phyloP scores from a whole-genome alignment of 2,329 filamentous ascomycete species.

The Raffaelea ambrosiae region DNA sequence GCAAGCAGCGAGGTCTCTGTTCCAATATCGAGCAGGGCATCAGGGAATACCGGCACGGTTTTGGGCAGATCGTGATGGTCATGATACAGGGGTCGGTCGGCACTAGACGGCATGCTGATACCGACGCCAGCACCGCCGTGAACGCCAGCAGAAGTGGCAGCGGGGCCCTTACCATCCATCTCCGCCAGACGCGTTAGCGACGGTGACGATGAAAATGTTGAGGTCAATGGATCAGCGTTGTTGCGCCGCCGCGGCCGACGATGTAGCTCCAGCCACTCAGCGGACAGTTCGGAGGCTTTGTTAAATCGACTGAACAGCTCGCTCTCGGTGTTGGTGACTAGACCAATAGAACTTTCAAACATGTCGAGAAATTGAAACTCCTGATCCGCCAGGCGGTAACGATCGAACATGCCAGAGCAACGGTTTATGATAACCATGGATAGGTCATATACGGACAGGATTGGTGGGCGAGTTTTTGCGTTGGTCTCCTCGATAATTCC shows the following conservation, averaged over 20 bases:
- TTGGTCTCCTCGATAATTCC: constrained; percentile 58
- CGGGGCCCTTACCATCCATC: neutral
- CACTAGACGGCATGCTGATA: no score
- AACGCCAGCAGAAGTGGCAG: no score
- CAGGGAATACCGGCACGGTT: constrained; percentile 31
- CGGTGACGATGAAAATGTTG: neutral
- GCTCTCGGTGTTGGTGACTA: constrained; percentile 43
- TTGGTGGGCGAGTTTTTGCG: constrained; percentile 50
- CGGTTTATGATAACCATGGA: constrained; percentile 52
- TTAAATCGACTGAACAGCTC: constrained; percentile 54
- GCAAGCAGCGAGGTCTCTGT: constrained; percentile 51
- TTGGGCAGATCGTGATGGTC: constrained; percentile 1
- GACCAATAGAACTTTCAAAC: constrained; percentile 56
- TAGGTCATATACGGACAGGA: constrained; percentile 53
- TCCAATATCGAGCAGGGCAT: constrained; percentile 50
- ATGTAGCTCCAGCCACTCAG: constrained; percentile 42
- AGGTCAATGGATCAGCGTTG: neutral
- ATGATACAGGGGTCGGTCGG: no score
- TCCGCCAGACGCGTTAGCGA: neutral
- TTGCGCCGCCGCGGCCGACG: neutral
- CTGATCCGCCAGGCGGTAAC: constrained; percentile 47
- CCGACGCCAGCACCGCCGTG: no score
- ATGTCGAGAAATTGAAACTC: constrained; percentile 59
- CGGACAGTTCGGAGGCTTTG: constrained; percentile 46
- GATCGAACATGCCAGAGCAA: constrained; percentile 53